A percentile compares a stretch with the other conserved stretches of the same genome.
Evolutionary conservation across 2,329 filamentous ascomycete species (phyloP).

Genomic region (Fusarium sp.): DNA sequence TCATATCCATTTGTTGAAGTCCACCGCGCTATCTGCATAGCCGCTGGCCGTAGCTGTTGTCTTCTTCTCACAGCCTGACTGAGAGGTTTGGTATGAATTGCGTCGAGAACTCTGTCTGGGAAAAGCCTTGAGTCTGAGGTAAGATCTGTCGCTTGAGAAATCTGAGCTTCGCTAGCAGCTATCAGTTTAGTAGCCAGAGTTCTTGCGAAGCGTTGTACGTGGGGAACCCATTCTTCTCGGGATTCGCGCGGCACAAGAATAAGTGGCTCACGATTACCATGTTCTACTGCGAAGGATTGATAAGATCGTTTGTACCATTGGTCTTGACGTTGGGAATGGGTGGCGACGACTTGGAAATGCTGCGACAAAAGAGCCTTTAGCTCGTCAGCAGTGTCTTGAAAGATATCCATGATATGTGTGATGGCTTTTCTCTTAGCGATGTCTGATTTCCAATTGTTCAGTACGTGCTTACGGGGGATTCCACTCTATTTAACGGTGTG

Average conservation of each 20-base stretch:
- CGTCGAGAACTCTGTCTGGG: neutral
- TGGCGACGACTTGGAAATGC: conserved; percentile 1
- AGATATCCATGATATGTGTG: fast-evolving
- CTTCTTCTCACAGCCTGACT: neutral
- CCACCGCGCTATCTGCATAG: conserved; percentile 11
- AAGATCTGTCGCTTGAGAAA: fast-evolving
- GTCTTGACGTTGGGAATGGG: conserved; percentile 9
- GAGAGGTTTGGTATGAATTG: fast-evolving
- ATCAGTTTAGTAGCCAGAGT: neutral
- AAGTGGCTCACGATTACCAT: neutral
- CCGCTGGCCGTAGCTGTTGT: neutral
- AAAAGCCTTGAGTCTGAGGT: neutral
- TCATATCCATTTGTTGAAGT: neutral
- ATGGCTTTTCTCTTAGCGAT: too few relatives aligned
- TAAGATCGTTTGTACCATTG: conserved; percentile 19
- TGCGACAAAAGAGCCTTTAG: neutral
- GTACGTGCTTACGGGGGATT: neutral
- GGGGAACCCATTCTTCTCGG: neutral
- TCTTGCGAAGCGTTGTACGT: neutral
- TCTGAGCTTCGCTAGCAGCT: neutral
- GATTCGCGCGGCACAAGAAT: neutral
- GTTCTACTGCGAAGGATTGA: neutral
- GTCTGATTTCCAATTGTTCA: too few relatives aligned
- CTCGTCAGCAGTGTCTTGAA: fast-evolving
- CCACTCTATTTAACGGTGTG: neutral